These are phyloP conservation scores for Xylariaceae sp. DNA, from an alignment of 2,329 filamentous ascomycete species.

Conservation along the genomic window DNA sequence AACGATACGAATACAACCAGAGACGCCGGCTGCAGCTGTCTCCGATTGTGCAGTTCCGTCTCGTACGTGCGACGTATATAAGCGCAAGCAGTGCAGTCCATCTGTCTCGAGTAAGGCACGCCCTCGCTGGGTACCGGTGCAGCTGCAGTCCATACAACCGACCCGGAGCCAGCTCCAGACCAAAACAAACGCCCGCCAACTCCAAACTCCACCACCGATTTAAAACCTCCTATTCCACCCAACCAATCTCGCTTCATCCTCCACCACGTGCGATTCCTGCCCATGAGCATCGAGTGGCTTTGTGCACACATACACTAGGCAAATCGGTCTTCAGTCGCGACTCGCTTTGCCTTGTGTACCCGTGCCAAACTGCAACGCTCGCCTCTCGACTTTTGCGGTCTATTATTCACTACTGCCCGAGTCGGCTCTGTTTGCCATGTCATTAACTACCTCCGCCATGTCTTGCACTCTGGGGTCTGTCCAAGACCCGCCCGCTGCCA, in stretches of 20 bases:
- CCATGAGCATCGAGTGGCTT: neutral
- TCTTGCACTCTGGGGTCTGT: constrained; percentile 30
- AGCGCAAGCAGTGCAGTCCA: no score
- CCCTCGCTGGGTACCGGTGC: neutral
- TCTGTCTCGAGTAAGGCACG: no score
- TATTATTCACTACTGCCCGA: neutral
- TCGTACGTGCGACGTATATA: no score
- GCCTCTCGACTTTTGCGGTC: no score
- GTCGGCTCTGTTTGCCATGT: neutral
- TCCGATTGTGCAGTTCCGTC: no score
- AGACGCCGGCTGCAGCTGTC: no score
- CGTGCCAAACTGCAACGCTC: no score
- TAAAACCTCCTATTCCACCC: constrained; percentile 7
- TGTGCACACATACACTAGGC: neutral
- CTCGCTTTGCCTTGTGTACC: neutral
- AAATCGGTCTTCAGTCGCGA: constrained; percentile 2
- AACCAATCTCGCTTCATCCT: constrained; percentile 23
- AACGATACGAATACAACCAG: no score
- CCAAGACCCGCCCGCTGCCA: constrained; percentile 34
- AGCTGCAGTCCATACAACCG: neutral
- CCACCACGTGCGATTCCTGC: constrained; percentile 23
- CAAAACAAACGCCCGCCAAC: neutral
- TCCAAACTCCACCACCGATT: constrained; percentile 8
- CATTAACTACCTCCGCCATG: constrained; percentile 24
- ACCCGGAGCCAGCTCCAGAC: neutral